phyloP scores from a whole-genome alignment of 2,329 filamentous ascomycete genomes.

The Aspergillus vadensis region DNA sequence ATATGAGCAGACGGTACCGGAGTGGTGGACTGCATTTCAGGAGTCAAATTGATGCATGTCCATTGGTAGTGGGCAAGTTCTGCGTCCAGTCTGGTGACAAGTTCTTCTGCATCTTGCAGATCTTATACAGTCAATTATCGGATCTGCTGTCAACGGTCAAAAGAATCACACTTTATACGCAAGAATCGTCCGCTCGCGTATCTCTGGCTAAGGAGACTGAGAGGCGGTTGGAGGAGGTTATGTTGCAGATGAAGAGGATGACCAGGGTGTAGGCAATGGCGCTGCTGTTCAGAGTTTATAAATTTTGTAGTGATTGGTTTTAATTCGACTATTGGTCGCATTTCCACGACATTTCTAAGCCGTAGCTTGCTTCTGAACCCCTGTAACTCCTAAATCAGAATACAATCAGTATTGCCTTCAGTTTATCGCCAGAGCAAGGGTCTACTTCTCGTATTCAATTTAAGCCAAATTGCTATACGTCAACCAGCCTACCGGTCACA shows the following conservation, averaged over 20 bases:
- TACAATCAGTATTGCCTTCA: too few species aligned
- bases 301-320: too few species aligned
- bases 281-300: too few species aligned
- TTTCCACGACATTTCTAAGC: too few species aligned
- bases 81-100: slow-evolving; percentile 32
- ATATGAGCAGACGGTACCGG: slow-evolving; percentile 8
- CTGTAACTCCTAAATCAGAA: too few species aligned
- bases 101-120: slow-evolving; percentile 27
- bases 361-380: too few species aligned
- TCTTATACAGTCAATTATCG: slow-evolving; percentile 31
- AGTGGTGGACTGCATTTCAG: slow-evolving; percentile 18
- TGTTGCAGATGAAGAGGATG: slow-evolving; percentile 33
- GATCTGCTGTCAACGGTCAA: slow-evolving; percentile 30
- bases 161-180: slow-evolving; percentile 25
- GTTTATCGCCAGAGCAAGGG: neutral
- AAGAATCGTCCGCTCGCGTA: slow-evolving; percentile 26
- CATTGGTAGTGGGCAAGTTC: slow-evolving; percentile 31
- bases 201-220: slow-evolving; percentile 38
- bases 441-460: neutral
- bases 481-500: neutral
- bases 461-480: neutral
- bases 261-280: slow-evolving; percentile 11
- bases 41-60: slow-evolving; percentile 28
- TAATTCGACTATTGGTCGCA: too few species aligned
- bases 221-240: slow-evolving; percentile 30